Evolutionary conservation across 345 rosid genomes (phyloP), one percentile per base, ranked within the genome.

Genomic region (Carallia brachiata): DNA sequence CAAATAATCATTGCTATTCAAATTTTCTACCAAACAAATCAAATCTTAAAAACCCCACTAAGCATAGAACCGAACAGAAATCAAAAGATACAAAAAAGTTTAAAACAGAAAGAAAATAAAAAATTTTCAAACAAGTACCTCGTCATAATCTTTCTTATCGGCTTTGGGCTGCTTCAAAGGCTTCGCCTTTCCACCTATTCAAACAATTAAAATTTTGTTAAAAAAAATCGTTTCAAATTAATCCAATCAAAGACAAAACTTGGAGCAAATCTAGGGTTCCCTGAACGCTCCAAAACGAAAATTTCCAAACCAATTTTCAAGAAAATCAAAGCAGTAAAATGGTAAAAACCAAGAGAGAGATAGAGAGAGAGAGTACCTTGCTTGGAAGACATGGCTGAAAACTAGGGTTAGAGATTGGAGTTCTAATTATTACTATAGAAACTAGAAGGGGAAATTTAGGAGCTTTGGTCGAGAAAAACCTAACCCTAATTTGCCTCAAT

Each of bases 141-240:
- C 96, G 68, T 90, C 96, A 64, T 90, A 90, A 0, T 87, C 93
- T 65, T 90, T 90, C 90, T 90, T 90, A 0, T 78, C 87, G 50
- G 74, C 59, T 75, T 88, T 90, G 39, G 93, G 87, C 59, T 79
- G 84, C 90, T 90, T 90, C 96, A 90, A 83, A 72, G 96, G 96
- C 80, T 90, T 90, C 52, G 89, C 87, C 73, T 90, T 90, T 75
- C 96, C 96, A 75, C 92, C 92, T 87, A 52, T 56, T 1, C 31
- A 27, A 0, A 3, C 28, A n/a, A 60, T 4, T 8, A 18, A n/a
- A 30, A 7, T 32, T 32, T 32, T 32, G 52, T 1, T 30, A 52
- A 15, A 36, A 65, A 53, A 12, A n/a, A n/a, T 15, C 30, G 23
- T 9, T n/a, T 4, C 10, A 67, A 13, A 48, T 36, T 13, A 68